A percentile compares a stretch with the other conserved stretches of the same genome.
Conservation (phyloP, 2,329 filamentous ascomycete genomes). For the Colletotrichum somersetense region DNA sequence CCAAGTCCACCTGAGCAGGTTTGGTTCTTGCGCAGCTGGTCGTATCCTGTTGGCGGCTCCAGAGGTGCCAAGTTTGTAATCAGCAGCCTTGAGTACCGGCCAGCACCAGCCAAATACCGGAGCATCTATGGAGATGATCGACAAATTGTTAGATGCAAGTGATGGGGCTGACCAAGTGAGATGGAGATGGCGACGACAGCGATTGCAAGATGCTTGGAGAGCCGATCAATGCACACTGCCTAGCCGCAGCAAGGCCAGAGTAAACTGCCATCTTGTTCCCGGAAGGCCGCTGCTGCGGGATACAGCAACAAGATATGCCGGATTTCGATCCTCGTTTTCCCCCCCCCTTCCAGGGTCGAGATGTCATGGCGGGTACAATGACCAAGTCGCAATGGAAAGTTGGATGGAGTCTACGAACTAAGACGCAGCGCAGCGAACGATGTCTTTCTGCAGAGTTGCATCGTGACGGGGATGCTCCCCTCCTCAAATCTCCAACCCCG, state of each 20-base stretch:
- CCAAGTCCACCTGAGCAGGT: not conserved
- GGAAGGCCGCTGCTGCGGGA: not conserved
- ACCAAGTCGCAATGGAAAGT: not conserved
- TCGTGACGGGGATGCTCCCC: slow-evolving; percentile 19
- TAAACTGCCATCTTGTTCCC: not conserved
- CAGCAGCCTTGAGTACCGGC: not conserved
- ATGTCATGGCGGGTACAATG: slow-evolving; percentile 13
- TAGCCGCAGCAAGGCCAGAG: not conserved
- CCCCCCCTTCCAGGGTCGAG: slow-evolving; percentile 8
- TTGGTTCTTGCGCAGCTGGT: not conserved
- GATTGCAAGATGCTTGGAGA: slow-evolving; percentile 11
- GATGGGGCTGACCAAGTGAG: slow-evolving; percentile 3
- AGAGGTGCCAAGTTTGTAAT: not conserved
- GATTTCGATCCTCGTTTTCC: not conserved
- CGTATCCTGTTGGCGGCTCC: not conserved
- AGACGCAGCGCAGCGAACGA: not conserved
- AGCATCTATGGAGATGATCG: not conserved
- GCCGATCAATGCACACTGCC: slow-evolving; percentile 9
- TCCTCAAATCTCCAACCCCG: slow-evolving; percentile 28
- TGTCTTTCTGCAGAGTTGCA: slow-evolving; percentile 22
- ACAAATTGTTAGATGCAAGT: not conserved
- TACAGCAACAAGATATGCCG: not conserved
- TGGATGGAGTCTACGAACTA: not conserved
- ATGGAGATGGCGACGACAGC: not conserved
- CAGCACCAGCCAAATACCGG: not conserved